Conservation (phyloP, 169 alveolate genomes). For the Cryptosporidium viatorum region DNA sequence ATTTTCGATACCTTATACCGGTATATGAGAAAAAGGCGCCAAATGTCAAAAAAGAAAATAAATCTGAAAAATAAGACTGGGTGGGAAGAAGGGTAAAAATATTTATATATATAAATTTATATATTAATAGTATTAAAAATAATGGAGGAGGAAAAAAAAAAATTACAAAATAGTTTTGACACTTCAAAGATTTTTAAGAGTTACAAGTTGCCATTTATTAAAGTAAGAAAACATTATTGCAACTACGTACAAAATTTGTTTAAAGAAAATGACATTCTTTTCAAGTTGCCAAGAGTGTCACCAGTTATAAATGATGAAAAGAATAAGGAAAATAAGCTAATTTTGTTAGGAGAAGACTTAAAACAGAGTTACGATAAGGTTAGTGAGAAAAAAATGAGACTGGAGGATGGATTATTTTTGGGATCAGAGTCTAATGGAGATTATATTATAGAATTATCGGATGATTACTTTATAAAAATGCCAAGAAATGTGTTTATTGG, state of each 20-base stretch:
- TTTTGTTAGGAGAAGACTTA: constrained; percentile 26
- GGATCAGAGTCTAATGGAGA: not conserved
- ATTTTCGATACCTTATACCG: constrained; percentile 14
- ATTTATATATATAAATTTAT: not conserved
- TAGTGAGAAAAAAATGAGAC: not conserved
- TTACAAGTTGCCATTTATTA: constrained; percentile 20
- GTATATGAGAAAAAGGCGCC: not conserved
- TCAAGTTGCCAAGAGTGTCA: constrained; percentile 44
- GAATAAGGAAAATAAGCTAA: not conserved
- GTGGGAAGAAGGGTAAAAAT: not conserved
- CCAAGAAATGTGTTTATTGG: constrained; percentile 17
- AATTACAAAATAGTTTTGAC: not conserved
- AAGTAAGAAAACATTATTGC: constrained; percentile 14
- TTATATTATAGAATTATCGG: constrained; percentile 33
- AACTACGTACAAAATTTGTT: constrained; percentile 4
- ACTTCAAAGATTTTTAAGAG: constrained; percentile 11
- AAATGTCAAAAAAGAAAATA: not conserved
- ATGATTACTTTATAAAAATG: constrained; percentile 1
- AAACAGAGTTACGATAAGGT: not conserved
- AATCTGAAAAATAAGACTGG: not conserved
- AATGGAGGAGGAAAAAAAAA: not conserved
- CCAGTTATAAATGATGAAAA: constrained; percentile 34
- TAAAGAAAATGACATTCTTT: constrained; percentile 9
- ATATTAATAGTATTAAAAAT: not conserved
- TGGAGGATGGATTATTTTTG: not conserved